Evolutionary conservation across 108 stramenopile species (phyloP), one percentile per base, ranked within the genome.

Genomic region (Schizochytrium sp.): DNA sequence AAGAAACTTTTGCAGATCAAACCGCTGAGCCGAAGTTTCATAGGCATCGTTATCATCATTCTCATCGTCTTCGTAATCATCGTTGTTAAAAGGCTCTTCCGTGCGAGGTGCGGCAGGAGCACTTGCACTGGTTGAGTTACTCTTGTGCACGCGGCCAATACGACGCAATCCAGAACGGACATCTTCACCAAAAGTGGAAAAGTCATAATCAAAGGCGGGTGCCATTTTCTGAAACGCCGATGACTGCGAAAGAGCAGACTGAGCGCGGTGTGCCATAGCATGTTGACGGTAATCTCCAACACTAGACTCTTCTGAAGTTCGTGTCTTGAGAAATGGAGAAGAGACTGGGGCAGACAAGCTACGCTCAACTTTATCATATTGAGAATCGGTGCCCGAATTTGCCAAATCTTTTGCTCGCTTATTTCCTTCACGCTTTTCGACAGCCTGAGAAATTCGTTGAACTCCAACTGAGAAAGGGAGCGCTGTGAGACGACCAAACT

Each of bases 1-100:
- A 56, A 83, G 38, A 40, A 55, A 83, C 47, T 83, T 83, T 42
- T 83, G 76, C 50, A 83, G 47, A 55, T 83, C 76, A 83, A 83
- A 55, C 0, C 76, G 76, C 19, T 3, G 47, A 5, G 76, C 76
- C 10, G 76, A 49, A 17, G 76, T 55, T 5, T 55, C 55, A 13
- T 19, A 55, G 8, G 76, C 76, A 53, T 83, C 53, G 76, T 83
- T 83, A 53, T 83, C 76, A 40, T 72, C 8, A n/a, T 12, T 42
- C 12, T 72, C 41, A n/a, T 8, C 8, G 41, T 8, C 72, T 28
- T 5, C 72, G 72, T 72, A n/a, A 41, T 72, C 72, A 41, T 72
- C 72, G 12, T 41, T 72, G 72, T 12, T 42, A 12, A 41, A 72
- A 15, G 57, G 17, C 57, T 10, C 72, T 60, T 17, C 59, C 19